Base-by-base conservation (phyloP, 1,284 basidiomycete genomes). In the Leccinum angustisporum region DNA sequence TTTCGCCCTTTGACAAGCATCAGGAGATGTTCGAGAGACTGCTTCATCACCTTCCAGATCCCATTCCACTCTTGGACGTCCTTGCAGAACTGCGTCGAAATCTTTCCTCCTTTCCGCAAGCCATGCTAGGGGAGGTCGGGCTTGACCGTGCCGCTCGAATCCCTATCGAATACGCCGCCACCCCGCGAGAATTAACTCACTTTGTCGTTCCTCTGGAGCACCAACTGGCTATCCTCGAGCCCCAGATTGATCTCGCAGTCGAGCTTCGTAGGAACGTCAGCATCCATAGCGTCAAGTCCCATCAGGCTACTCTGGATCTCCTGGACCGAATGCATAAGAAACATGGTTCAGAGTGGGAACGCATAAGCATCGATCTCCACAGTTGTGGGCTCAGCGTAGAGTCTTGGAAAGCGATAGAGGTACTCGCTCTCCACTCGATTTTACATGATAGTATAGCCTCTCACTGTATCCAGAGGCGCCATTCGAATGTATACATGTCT, bases 41-140 rank as follows among this genome's bases (percentile, higher is more conserved):
- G 8, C 76, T 92, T 10, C 70, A 78, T 13, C 71, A 69, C 56
- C 81, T 93, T 21, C 90, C 91, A 1, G 80, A 86, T 2, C 92
- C 92, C 0, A 78, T 80, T 3, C 70, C 81, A 2, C 78, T 94
- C 16, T 68, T 72, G 2, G 74, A 81, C 31, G 69, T 91, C 50
- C 70, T 93, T 4, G 57, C 69, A 14, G 79, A 83, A 25, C 71
- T 95, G 43, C 83, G 85, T 59, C 65, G 66, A 25, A 81, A 86
- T 68, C 79, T 95, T 11, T 62, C 68, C n/a, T 71, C 72, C 1
- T 86, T 87, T 68, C 86, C 90, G 0, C 71, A 76, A 30, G 87
- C 91, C 18, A 87, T 94, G 83, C 77, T 95, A 5, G 92, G 92
- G 50, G 93, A 95, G 78, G 87, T 95, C 8, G 92, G 92, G 3